A percentile compares a stretch with the other conserved stretches of the same genome.
Evolutionary conservation across 139 green algal genomes (phyloP).

Genomic region (Monoraphidium neglectum): DNA sequence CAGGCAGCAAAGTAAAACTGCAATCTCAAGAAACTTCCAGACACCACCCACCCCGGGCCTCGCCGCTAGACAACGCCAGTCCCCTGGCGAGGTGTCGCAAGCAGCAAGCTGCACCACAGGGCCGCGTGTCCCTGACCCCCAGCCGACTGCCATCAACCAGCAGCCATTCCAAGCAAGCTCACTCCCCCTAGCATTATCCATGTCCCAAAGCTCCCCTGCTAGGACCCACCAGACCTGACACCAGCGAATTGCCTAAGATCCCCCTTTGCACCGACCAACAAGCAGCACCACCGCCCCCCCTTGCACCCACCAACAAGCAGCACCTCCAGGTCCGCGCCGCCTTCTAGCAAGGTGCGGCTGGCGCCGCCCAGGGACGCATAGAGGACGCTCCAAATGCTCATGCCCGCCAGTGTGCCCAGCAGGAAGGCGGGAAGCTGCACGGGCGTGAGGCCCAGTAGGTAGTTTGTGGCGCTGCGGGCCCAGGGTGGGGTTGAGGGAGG

Average conservation of each 20-base stretch:
- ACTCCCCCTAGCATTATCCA: background rate
- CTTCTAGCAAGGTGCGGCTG: slow-evolving; percentile 59
- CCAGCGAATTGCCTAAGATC: background rate
- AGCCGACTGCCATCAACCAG: background rate
- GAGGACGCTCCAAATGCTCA: slow-evolving; percentile 70
- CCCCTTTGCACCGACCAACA: background rate
- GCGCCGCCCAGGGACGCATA: slow-evolving; percentile 80
- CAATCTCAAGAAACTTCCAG: background rate
- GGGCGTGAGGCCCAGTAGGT: slow-evolving; percentile 81
- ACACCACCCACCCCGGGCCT: too few species aligned
- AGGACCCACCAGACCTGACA: background rate
- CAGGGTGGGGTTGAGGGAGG: too few species aligned
- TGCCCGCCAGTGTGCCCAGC: slow-evolving; percentile 65
- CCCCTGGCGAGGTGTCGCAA: too few species aligned
- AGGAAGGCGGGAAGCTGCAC: slow-evolving; percentile 69
- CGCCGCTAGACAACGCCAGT: too few species aligned
- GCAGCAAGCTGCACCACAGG: too few species aligned
- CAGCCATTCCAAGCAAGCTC: background rate
- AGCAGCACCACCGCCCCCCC: background rate
- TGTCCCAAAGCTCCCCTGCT: background rate
- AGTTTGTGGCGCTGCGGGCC: slow-evolving; percentile 79
- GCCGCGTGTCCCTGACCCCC: too few species aligned
- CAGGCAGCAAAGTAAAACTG: background rate
- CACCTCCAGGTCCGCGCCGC: slow-evolving; percentile 52
- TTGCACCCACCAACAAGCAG: slow-evolving; percentile 37